Evolutionary conservation across 768 basidiomycete species (phyloP), one percentile per base, ranked within the genome.

Genomic region (Postia placenta): DNA sequence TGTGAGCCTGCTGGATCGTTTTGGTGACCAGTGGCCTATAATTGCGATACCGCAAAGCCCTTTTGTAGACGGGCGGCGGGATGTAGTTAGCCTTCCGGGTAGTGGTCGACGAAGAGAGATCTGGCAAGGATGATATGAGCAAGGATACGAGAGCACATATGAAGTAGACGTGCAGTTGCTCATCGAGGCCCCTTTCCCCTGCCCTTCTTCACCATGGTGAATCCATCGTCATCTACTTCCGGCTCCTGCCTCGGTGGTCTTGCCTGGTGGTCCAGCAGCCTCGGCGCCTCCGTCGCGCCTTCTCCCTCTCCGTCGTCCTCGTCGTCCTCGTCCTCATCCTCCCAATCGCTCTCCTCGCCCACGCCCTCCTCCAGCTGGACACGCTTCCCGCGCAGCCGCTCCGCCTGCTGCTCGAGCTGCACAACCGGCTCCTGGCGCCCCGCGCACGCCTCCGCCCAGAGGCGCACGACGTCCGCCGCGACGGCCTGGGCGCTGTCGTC

Each of bases 171-270:
- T n/a, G n/a, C n/a, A n/a, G n/a, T n/a, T n/a, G n/a, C n/a, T 48
- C 41, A 61, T 36, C 57, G 55, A 39, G 61, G 59, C 43, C 52
- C 55, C 37, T 52, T 55, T 23, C 79, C 74, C 57, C 79, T 82
- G 22, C 70, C 72, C 56, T 77, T 77, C n/a, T n/a, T 28, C 23
- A 98, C 90, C 44, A 85, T 61, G 2, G 86, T 91, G 62, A 98
- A 98, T 0, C 94, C 94, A 51, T 98, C 93, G 52, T 93, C 88
- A 58, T 97, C 94, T 0, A 94, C 74, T 44, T 89, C 78, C 0
- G 87, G 85, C 58, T 86, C 83, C 11, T 73, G 67, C 45, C 66
- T 71, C n/a, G 57, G 67, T 50, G 64, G 55, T 25, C 57, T 45
- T 41, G 52, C 36, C 20, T 45, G 46, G 7, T 56, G 66, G 48